Evolutionary conservation across 2,329 filamentous ascomycete genomes (phyloP).

Genomic region (Trichoderma guizhouense): DNA sequence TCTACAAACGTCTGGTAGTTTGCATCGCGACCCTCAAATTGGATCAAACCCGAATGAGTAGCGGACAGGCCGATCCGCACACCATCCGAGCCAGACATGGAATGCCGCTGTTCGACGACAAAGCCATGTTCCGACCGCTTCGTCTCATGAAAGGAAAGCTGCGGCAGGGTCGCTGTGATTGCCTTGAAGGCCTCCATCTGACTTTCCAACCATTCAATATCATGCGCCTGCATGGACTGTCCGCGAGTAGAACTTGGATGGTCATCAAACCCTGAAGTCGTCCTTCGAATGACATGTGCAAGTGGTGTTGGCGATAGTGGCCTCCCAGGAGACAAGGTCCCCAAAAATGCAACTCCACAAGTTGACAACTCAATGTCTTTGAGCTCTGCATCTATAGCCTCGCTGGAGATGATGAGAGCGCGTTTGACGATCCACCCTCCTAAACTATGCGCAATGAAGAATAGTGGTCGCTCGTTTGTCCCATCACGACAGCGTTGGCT

Average conservation of each 20-base stretch:
- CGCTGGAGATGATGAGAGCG: conserved; percentile 28
- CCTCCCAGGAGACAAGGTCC: conserved; percentile 25
- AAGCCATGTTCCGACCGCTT: conserved; percentile 24
- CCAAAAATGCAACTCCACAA: conserved; percentile 29
- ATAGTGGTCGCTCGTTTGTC: conserved; percentile 24
- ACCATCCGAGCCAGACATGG: conserved; percentile 27
- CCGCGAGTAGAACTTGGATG: not conserved
- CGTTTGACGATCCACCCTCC: conserved; percentile 31
- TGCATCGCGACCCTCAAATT: conserved; percentile 26
- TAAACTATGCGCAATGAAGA: conserved; percentile 29
- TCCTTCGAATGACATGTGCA: conserved; percentile 26
- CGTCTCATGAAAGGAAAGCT: conserved; percentile 29
- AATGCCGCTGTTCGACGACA: conserved; percentile 26
- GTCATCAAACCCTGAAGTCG: conserved; percentile 23
- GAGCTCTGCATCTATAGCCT: conserved; percentile 24
- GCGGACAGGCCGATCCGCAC: conserved; percentile 24
- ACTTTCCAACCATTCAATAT: conserved; percentile 27
- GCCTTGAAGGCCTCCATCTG: conserved; percentile 30
- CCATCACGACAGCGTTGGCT: conserved; percentile 21
- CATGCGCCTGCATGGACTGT: conserved; percentile 13
- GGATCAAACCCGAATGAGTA: conserved; percentile 25
- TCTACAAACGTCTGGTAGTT: conserved; percentile 26
- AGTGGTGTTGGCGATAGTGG: conserved; percentile 26
- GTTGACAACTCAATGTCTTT: conserved; percentile 27
- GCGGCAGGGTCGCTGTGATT: conserved; percentile 24